Percentiles rank a stretch among this genome's conserved stretches.
These are phyloP conservation scores for Mycena sp. DNA, from an alignment of 1,284 basidiomycete genomes.

Conservation along the genomic window DNA sequence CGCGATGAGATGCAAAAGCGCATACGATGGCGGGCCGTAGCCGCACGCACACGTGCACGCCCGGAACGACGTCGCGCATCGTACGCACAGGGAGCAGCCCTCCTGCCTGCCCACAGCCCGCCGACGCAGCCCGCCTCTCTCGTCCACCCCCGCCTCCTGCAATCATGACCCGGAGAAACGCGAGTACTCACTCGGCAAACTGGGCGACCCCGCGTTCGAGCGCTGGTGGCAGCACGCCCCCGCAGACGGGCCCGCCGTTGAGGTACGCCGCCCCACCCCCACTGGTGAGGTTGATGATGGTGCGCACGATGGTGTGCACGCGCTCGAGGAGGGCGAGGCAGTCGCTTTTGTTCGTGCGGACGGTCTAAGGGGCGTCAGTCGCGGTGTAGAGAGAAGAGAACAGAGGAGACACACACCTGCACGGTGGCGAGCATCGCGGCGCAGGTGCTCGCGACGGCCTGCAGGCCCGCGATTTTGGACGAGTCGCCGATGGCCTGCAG, in stretches of 20 bases:
- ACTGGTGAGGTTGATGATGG: slow-evolving; percentile 23
- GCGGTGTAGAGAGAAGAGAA: background rate
- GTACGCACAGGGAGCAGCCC: too few relatives aligned
- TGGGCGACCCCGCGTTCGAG: background rate
- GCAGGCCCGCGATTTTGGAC: slow-evolving; percentile 3
- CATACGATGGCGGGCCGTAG: too few relatives aligned
- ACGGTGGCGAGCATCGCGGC: slow-evolving; percentile 21
- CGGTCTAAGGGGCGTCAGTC: slow-evolving; percentile 2
- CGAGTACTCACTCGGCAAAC: too few relatives aligned
- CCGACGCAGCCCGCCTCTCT: too few relatives aligned
- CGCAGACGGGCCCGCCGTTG: background rate
- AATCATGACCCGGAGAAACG: too few relatives aligned
- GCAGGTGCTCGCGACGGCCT: slow-evolving; percentile 18
- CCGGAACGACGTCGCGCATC: too few relatives aligned
- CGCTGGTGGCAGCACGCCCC: background rate
- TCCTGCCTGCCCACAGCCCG: too few relatives aligned
- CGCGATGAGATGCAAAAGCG: too few relatives aligned
- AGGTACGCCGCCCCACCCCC: background rate
- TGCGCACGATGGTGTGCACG: slow-evolving; percentile 27
- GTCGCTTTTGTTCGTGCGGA: slow-evolving; percentile 18
- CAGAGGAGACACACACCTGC: slow-evolving; percentile 1
- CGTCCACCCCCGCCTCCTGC: too few relatives aligned
- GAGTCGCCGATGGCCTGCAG: slow-evolving; percentile 5
- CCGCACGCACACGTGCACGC: too few relatives aligned
- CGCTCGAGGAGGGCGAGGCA: slow-evolving; percentile 25